Conservation (phyloP, 805 yeast genomes). For the Lachancea sp. region DNA sequence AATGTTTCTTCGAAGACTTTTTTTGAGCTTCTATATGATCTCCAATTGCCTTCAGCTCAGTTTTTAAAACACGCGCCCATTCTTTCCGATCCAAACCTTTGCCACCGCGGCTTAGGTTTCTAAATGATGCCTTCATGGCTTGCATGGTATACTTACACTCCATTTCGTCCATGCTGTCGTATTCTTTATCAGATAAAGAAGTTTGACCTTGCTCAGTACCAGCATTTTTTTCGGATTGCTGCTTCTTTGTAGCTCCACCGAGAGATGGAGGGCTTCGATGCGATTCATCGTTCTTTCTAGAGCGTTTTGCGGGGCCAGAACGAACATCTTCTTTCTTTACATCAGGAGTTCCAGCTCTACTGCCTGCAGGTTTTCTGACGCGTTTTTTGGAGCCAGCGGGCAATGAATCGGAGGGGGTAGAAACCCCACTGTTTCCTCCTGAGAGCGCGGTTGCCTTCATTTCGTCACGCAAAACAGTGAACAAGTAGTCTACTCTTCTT, state of each 20-base stretch:
- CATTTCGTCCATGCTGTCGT: constrained; percentile 73
- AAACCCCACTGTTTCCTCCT: constrained; percentile 14
- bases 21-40: constrained; percentile 51
- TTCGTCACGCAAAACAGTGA: constrained; percentile 61
- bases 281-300: constrained; percentile 15
- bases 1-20: constrained; percentile 22
- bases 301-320: constrained; percentile 16
- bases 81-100: constrained; percentile 68
- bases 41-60: constrained; percentile 67
- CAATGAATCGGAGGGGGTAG: constrained; percentile 10
- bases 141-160: constrained; percentile 55
- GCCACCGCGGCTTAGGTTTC: constrained; percentile 62
- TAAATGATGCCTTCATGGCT: constrained; percentile 61
- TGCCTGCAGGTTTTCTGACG: constrained; percentile 25
- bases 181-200: constrained; percentile 39
- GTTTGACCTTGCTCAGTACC: constrained; percentile 1
- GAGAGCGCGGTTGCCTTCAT: constrained; percentile 29
- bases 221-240: constrained; percentile 8
- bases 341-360: constrained; percentile 21
- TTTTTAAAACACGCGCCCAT: constrained; percentile 66
- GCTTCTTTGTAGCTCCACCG: constrained; percentile 1
- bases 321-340: constrained; percentile 11
- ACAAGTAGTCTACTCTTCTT: constrained; percentile 83
- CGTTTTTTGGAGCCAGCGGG: constrained; percentile 29
- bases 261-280: constrained; percentile 7